Conservation (phyloP, 2,329 filamentous ascomycete genomes). For the Aquanectria penicillioides region DNA sequence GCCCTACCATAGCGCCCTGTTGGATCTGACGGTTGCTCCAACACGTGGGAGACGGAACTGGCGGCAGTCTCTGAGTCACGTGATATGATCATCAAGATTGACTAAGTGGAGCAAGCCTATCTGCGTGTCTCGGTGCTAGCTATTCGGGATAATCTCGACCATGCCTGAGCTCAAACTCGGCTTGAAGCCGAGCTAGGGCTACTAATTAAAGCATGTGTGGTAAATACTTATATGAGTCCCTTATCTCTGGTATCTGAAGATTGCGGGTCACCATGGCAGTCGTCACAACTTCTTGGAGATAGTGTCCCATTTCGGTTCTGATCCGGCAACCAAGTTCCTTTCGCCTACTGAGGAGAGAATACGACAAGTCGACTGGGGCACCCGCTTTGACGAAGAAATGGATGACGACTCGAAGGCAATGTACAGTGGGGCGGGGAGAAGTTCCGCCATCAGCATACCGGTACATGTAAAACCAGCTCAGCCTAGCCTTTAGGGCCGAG, state of each 20-base stretch:
- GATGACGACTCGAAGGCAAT: constrained; percentile 31
- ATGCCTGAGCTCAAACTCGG: constrained; percentile 12
- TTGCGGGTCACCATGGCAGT: constrained; percentile 18
- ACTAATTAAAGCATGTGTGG: too few relatives aligned
- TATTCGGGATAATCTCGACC: constrained; percentile 15
- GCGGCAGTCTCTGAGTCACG: not conserved
- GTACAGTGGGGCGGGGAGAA: constrained; percentile 30
- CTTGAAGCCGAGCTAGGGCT: not conserved
- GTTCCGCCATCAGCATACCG: constrained; percentile 26
- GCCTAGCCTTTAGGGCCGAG: constrained; percentile 13
- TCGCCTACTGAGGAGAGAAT: not conserved
- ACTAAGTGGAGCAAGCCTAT: constrained; percentile 15
- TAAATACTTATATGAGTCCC: not conserved
- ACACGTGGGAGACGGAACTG: constrained; percentile 23
- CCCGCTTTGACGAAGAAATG: constrained; percentile 18
- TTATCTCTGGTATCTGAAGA: too few relatives aligned
- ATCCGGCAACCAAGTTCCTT: too few relatives aligned
- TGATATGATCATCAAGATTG: constrained; percentile 16
- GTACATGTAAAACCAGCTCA: constrained; percentile 13
- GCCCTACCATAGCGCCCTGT: too few relatives aligned
- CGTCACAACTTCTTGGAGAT: not conserved
- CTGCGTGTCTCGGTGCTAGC: constrained; percentile 19
- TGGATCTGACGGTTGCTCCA: not conserved
- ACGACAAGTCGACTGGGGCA: too few relatives aligned
- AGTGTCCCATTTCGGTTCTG: too few relatives aligned